Conservation (phyloP, 2,329 filamentous ascomycete genomes). For the Akanthomyces lecanii region DNA sequence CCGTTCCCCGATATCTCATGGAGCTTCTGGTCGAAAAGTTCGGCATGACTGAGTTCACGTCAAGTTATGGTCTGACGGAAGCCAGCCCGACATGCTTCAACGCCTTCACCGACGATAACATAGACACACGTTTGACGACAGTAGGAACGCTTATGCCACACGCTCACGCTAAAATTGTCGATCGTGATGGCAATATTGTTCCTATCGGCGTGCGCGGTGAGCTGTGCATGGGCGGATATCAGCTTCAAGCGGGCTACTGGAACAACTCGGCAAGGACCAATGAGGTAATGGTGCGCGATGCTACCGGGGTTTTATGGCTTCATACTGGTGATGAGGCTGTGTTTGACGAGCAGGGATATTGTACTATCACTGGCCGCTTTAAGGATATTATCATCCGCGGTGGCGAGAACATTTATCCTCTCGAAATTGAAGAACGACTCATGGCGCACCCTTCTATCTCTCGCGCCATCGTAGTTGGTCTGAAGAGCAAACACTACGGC, state of each 20-base stretch:
- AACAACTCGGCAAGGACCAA: slow-evolving; percentile 71
- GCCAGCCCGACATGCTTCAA: slow-evolving; percentile 79
- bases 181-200: slow-evolving; percentile 60
- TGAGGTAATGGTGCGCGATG: slow-evolving; percentile 52
- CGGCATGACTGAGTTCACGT: slow-evolving; percentile 71
- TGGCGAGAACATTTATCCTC: slow-evolving; percentile 69
- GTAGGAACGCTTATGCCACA: slow-evolving; percentile 76
- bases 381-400: slow-evolving; percentile 78
- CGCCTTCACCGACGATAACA: slow-evolving; percentile 67
- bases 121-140: slow-evolving; percentile 62
- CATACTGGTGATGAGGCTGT: slow-evolving; percentile 68
- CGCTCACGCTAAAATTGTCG: slow-evolving; percentile 71
- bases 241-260: slow-evolving; percentile 64
- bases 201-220: slow-evolving; percentile 67
- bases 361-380: slow-evolving; percentile 68
- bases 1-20: slow-evolving; percentile 72
- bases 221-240: slow-evolving; percentile 74
- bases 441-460: slow-evolving; percentile 57
- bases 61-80: slow-evolving; percentile 70
- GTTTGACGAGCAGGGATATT: slow-evolving; percentile 65
- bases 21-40: slow-evolving; percentile 65
- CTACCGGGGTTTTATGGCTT: slow-evolving; percentile 54
- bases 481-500: slow-evolving; percentile 67
- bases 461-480: slow-evolving; percentile 65
- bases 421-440: slow-evolving; percentile 73